phyloP scores from a whole-genome alignment of 768 basidiomycete species.

The Tulasnella sp. region DNA sequence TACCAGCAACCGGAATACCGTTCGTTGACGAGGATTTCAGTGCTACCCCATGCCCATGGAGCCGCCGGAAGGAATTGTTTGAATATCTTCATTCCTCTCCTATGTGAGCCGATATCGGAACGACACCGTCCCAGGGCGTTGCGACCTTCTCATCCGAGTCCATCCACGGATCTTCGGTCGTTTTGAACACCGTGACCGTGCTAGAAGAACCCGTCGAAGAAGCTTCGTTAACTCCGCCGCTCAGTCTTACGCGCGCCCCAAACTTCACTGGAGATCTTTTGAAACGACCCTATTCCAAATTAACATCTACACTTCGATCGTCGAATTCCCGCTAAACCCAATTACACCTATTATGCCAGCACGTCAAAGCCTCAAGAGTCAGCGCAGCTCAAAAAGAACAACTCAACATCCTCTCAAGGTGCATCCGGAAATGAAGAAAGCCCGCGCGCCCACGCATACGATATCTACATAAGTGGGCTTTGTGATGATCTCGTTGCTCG shows the following conservation, averaged over 20 bases:
- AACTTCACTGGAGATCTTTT: background rate
- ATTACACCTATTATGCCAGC: background rate
- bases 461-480: background rate
- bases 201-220: background rate
- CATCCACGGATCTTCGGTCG: background rate
- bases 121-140: background rate
- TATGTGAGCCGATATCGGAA: too few relatives aligned
- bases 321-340: background rate
- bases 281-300: background rate
- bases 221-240: background rate
- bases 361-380: background rate
- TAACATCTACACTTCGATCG: background rate
- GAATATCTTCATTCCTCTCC: too few relatives aligned
- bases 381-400: background rate
- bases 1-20: background rate
- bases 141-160: background rate
- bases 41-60: too few relatives aligned
- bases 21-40: too few relatives aligned
- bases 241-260: background rate
- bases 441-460: background rate
- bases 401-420: background rate
- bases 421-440: background rate
- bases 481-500: background rate
- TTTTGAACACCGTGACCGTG: background rate
- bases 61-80: too few relatives aligned